phyloP scores from a whole-genome alignment of 495 filamentous ascomycete species.

The Bathelium albidoporum region DNA sequence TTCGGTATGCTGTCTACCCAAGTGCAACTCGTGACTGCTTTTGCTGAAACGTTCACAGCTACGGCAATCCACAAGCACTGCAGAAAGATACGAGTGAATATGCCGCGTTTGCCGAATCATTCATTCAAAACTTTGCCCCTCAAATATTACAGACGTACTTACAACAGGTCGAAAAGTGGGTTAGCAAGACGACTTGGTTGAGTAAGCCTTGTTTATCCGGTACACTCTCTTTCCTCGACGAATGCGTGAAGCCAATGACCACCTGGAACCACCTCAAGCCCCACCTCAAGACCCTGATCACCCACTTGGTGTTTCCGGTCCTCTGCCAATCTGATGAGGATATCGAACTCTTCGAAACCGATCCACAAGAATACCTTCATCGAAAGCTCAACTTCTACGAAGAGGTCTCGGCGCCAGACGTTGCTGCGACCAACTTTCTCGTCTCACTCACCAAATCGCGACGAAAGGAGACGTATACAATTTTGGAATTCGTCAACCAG shows the following conservation, averaged over 20 bases:
- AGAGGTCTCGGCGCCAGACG: constrained; percentile 90
- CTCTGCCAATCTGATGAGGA: constrained; percentile 89
- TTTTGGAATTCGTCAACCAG: constrained; percentile 85
- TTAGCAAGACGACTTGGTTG: constrained; percentile 85
- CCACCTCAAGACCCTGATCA: constrained; percentile 81
- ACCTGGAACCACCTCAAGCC: constrained; percentile 94
- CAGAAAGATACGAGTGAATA: constrained; percentile 62
- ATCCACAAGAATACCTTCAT: constrained; percentile 93
- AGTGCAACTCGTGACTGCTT: background rate
- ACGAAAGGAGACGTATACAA: constrained; percentile 89
- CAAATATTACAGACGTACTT: constrained; percentile 92
- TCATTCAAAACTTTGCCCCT: constrained; percentile 83
- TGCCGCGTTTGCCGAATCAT: constrained; percentile 71
- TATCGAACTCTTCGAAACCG: constrained; percentile 82
- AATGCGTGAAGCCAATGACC: constrained; percentile 91
- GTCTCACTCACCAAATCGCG: constrained; percentile 88
- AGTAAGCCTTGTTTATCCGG: constrained; percentile 87
- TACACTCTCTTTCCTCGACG: constrained; percentile 86
- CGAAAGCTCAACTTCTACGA: constrained; percentile 96
- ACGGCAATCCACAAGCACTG: constrained; percentile 70
- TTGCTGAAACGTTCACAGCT: constrained; percentile 41
- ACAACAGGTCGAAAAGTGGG: constrained; percentile 91
- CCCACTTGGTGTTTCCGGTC: constrained; percentile 89
- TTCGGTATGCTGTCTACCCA: constrained; percentile 50
- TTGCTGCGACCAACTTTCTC: constrained; percentile 93